Base-by-base conservation (phyloP, 306 rosid genomes). In the Geum urbanum region DNA sequence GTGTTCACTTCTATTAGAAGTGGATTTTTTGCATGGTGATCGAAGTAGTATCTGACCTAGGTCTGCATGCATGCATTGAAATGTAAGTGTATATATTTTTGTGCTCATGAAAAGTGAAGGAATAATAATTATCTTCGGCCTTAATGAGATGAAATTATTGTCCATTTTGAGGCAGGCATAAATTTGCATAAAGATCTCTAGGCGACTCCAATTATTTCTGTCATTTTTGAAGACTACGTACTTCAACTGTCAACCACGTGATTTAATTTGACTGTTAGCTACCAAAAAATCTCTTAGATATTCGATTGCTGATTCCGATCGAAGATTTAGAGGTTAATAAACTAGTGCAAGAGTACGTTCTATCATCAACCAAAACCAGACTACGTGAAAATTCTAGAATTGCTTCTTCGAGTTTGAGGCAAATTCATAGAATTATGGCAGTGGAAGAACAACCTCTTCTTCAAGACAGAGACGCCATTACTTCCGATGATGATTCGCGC, bases 401-500 rank as follows among this genome's bases (percentile, higher is more conserved):
- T 18, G 4, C 6, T 53, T 19, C 40, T 56, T 56, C 12, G 5
- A 12, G 39, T 64, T 64, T 12, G 70, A 65, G 55, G 44, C 10
- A 47, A 46, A 14, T 65, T 65, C 70, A 24, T 9, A 35, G 5
- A 4, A 11, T 9, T 15, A 67, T 16, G 65, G 53, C 22, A 3
- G 73, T 64, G 15, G 49, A 71, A 3, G 74, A 13, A 14, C 69
- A 69, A 20, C 74, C 56, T 64, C 81, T 45, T 19, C 75, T 45
- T 19, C 72, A 49, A 16, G 41, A 7, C 41, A 54, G 41, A 0
- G 85, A 75, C 47, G 50, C 64, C 75, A 76, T 56, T 53, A 16
- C 51, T 43, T 48, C 75, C 62, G 86, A 83, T 27, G 66, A 76
- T 35, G 66, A 76, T 35, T 15, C 27, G 13, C 79, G 80, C 64